Conservation (phyloP, 1,139 yeast genomes). For the Candida sanyaensis region DNA sequence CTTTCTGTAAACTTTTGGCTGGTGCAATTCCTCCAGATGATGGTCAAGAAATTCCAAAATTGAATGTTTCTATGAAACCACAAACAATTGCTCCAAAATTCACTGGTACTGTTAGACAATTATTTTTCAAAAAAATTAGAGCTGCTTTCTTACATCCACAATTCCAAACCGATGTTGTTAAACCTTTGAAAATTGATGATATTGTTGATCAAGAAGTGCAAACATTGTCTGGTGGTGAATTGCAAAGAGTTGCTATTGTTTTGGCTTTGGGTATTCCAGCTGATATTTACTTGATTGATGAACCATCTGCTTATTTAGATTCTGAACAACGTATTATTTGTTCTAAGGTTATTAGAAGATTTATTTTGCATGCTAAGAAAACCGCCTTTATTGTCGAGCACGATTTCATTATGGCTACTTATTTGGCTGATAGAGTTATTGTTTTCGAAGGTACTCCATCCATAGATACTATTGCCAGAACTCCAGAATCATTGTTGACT, state of each 20-base stretch:
- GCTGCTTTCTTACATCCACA: conserved; percentile 94
- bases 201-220: conserved; percentile 97
- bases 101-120: conserved; percentile 97
- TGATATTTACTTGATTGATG: conserved; percentile 94
- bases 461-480: conserved; percentile 73
- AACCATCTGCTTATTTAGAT: conserved; percentile 97
- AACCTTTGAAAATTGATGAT: conserved; percentile 91
- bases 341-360: conserved; percentile 96
- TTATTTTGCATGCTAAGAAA: conserved; percentile 92
- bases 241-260: conserved; percentile 98
- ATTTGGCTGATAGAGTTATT: conserved; percentile 96
- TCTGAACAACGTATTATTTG: conserved; percentile 99
- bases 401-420: conserved; percentile 99
- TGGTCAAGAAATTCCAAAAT: conserved; percentile 75
- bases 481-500: conserved; percentile 90
- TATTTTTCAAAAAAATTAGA: conserved; percentile 94
- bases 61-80: conserved; percentile 96
- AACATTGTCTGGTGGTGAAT: conserved; percentile 97
- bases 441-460: conserved; percentile 97
- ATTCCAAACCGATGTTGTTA: conserved; percentile 96
- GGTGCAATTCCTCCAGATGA: conserved; percentile 89
- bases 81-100: conserved; percentile 98
- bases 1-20: conserved; percentile 91
- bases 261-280: conserved; percentile 93
- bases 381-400: conserved; percentile 98